Base-by-base conservation (phyloP, 2,329 filamentous ascomycete genomes). In the Boeremia lycopersici region DNA sequence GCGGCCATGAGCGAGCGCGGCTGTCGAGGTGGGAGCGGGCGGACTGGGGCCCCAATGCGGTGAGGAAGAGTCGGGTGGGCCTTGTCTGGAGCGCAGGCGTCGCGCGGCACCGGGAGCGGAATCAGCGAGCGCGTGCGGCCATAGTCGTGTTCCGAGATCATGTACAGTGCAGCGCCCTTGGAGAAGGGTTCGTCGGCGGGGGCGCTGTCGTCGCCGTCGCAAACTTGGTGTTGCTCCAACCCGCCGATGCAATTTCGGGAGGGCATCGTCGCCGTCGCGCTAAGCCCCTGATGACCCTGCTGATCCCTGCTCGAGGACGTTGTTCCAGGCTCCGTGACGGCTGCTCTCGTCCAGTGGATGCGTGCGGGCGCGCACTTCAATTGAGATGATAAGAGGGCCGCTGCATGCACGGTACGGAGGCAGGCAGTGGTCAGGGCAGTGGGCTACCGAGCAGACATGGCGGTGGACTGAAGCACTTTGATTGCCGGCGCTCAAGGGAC, bases 1-100 rank as follows among this genome's bases (percentile, higher is more conserved):
- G 71, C 63, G 30, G 72, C 69, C 73, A 76, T 75, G 63, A 74
- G 71, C 50, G 71, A 65, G 40, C 72, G 70, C n/a, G 70, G 69
- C 63, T 60, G 46, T 53, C 60, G 64, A 15, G 56, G 59, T 10
- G 42, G 53, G 46, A 17, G 47, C 25, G 54, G 59, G 34, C 51
- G 57, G 23, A 51, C 57, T 30, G 61, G 60, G 52, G 60, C 57
- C 48, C 44, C 53, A 65, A 62, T 68, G 65, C 64, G 68, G 63
- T 60, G 61, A 45, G 62, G 59, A 56, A 53, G 49, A 40, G 39
- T 50, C 44, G 40, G 26, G 15, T 12, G 42, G 53, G 23, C 25
- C 40, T 53, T 34, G 52, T 23, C 25, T 15, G 34, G 59, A 26
- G 57, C 61, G 66, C 63, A 64, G 56, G 57, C 46, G 62, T 63